These are phyloP conservation scores for Pythium brassicae DNA, from an alignment of 352 stramenopile species.

Conservation along the genomic window DNA sequence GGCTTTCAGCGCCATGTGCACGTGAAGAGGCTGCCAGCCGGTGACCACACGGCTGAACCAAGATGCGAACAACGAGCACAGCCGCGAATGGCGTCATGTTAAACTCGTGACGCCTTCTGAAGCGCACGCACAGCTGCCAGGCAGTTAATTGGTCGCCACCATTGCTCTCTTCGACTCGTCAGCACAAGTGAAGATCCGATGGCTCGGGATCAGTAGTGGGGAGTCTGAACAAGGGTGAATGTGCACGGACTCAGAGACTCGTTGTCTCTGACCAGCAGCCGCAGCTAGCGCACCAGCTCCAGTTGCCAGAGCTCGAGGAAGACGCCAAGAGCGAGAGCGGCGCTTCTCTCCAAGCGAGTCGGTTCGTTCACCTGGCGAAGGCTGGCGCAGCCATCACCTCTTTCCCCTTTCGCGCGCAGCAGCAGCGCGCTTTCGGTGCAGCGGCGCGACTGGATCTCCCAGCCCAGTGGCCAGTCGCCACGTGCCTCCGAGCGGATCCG, in stretches of 20 bases:
- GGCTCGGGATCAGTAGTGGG: too few relatives aligned
- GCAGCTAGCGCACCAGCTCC: too few relatives aligned
- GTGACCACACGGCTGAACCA: not conserved
- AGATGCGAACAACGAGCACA: not conserved
- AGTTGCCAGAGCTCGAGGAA: too few relatives aligned
- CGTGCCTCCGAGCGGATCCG: not conserved
- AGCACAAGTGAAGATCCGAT: not conserved
- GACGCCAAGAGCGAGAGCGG: too few relatives aligned
- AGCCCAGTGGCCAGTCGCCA: slow-evolving; percentile 6
- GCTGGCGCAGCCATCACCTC: too few relatives aligned
- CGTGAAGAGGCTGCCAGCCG: not conserved
- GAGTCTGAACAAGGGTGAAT: too few relatives aligned
- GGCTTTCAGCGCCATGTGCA: too few relatives aligned
- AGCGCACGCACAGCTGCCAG: not conserved
- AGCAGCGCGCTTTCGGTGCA: slow-evolving; percentile 6
- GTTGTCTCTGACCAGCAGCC: too few relatives aligned
- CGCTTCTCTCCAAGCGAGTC: too few relatives aligned
- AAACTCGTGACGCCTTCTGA: not conserved
- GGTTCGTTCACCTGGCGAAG: too few relatives aligned
- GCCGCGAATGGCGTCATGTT: not conserved
- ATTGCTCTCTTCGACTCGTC: not conserved
- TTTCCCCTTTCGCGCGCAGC: too few relatives aligned
- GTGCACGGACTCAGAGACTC: too few relatives aligned
- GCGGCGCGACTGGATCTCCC: slow-evolving; percentile 6
- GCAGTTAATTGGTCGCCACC: not conserved